These are phyloP conservation scores for Yamadazyma sp. DNA, from an alignment of 805 yeast genomes.

Conservation along the genomic window DNA sequence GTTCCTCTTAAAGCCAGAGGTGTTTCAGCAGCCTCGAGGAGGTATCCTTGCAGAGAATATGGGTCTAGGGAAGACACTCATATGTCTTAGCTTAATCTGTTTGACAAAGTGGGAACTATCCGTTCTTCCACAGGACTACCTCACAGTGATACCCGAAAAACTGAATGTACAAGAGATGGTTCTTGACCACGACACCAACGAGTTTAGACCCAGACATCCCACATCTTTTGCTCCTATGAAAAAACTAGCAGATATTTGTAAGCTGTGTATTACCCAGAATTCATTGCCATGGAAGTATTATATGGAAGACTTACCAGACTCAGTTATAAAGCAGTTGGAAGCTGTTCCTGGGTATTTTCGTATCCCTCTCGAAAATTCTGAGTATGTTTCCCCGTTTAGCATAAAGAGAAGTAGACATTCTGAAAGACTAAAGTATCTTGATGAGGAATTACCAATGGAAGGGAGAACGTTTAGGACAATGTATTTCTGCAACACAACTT, in stretches of 20 bases:
- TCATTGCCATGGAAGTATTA: conserved; percentile 62
- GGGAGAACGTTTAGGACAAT: conserved; percentile 28
- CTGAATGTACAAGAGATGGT: conserved; percentile 4
- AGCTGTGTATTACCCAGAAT: conserved; percentile 38
- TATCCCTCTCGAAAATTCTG: conserved; percentile 22
- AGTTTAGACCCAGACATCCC: background rate
- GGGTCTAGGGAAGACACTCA: conserved; percentile 67
- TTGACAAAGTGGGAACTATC: conserved; percentile 54
- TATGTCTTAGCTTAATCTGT: conserved; percentile 57
- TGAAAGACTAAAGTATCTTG: conserved; percentile 13
- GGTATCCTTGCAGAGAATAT: conserved; percentile 67
- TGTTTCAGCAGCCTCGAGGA: conserved; percentile 52
- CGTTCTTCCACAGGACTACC: conserved; percentile 12
- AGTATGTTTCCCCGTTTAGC: conserved; percentile 21
- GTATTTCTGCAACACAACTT: conserved; percentile 51
- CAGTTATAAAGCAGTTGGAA: conserved; percentile 37
- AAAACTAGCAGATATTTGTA: conserved; percentile 41
- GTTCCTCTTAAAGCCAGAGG: conserved; percentile 38
- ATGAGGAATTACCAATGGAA: conserved; percentile 19
- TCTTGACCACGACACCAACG: background rate
- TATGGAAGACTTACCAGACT: conserved; percentile 41
- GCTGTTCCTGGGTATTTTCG: conserved; percentile 48
- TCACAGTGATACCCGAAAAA: conserved; percentile 5
- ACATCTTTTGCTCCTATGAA: conserved; percentile 1
- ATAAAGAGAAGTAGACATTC: conserved; percentile 20